Percentiles rank a stretch among this genome's conserved stretches.
phyloP scores from a whole-genome alignment of 352 stramenopile species.

The Phytopythium delawarense region DNA sequence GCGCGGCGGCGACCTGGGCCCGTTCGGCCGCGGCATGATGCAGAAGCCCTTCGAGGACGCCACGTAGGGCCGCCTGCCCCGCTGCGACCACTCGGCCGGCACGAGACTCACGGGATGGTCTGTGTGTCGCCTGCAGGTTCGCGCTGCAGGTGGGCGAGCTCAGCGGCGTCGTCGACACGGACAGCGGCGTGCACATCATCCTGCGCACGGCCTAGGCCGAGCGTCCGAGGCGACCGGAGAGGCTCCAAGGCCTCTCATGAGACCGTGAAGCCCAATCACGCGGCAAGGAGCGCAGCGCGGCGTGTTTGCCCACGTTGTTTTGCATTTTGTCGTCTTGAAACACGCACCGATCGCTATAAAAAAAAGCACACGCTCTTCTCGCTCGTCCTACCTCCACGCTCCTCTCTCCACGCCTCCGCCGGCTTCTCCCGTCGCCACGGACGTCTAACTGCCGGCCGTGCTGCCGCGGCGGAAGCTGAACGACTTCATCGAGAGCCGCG shows the following conservation, averaged over 20 bases:
- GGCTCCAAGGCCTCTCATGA: neutral
- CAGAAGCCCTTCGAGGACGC: constrained; percentile 92
- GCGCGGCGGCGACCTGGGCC: constrained; percentile 88
- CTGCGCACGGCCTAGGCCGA: constrained; percentile 52
- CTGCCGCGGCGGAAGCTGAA: constrained; percentile 67
- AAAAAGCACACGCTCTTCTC: constrained; percentile 1
- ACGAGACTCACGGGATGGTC: no score
- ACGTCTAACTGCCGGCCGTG: constrained; percentile 39
- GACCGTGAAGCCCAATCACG: neutral
- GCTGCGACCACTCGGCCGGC: no score
- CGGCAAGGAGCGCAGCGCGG: no score
- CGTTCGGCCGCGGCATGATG: constrained; percentile 87
- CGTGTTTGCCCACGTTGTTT: neutral
- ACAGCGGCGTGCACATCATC: constrained; percentile 97
- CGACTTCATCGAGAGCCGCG: constrained; percentile 63
- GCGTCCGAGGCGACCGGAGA: neutral
- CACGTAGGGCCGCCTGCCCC: constrained; percentile 24
- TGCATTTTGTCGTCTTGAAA: constrained; percentile 1
- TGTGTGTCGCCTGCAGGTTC: constrained; percentile 53
- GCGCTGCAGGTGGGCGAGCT: constrained; percentile 91
- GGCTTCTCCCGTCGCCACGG: no score
- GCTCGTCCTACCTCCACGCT: neutral
- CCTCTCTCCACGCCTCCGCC: neutral
- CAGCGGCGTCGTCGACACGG: constrained; percentile 93
- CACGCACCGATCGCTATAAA: constrained; percentile 5